A percentile compares a stretch with the other conserved stretches of the same genome.
phyloP scores from a whole-genome alignment of 2,329 filamentous ascomycete genomes.

The Trichoderma koningii region DNA sequence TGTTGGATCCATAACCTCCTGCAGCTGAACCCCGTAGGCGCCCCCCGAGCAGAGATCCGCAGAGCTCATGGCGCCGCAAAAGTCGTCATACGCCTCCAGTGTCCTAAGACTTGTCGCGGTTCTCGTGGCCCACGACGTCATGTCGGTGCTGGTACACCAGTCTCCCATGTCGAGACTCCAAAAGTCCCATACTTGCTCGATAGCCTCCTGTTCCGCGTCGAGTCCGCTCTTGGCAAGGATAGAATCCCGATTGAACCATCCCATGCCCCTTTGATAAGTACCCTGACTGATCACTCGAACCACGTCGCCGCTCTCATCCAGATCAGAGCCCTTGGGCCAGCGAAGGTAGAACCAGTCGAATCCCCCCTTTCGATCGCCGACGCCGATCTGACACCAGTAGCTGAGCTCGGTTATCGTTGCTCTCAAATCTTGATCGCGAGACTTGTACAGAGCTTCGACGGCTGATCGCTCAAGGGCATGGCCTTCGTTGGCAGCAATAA shows the following conservation, averaged over 20 bases:
- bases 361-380: conserved; percentile 85
- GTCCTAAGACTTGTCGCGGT: conserved; percentile 27
- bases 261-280: conserved; percentile 79
- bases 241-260: conserved; percentile 68
- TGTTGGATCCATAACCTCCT: conserved; percentile 63
- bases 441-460: conserved; percentile 69
- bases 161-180: conserved; percentile 67
- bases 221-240: conserved; percentile 41
- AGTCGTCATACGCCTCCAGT: conserved; percentile 55
- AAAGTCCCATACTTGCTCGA: conserved; percentile 65
- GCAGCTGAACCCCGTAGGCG: conserved; percentile 47
- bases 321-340: conserved; percentile 71
- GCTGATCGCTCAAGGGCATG: conserved; percentile 72
- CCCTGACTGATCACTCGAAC: conserved; percentile 78
- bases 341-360: conserved; percentile 85
- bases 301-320: conserved; percentile 66
- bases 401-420: conserved; percentile 81
- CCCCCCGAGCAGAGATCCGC: conserved; percentile 62
- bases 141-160: conserved; percentile 50
- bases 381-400: conserved; percentile 95
- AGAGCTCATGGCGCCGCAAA: conserved; percentile 63
- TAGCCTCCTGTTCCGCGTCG: conserved; percentile 61
- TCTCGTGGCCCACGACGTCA: conserved; percentile 45
- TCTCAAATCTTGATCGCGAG: conserved; percentile 71
- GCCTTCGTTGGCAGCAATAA: conserved; percentile 85